A percentile compares a stretch with the other conserved stretches of the same genome.
phyloP scores from a whole-genome alignment of 2,329 filamentous ascomycete genomes.

The Peltaster fructicola region DNA sequence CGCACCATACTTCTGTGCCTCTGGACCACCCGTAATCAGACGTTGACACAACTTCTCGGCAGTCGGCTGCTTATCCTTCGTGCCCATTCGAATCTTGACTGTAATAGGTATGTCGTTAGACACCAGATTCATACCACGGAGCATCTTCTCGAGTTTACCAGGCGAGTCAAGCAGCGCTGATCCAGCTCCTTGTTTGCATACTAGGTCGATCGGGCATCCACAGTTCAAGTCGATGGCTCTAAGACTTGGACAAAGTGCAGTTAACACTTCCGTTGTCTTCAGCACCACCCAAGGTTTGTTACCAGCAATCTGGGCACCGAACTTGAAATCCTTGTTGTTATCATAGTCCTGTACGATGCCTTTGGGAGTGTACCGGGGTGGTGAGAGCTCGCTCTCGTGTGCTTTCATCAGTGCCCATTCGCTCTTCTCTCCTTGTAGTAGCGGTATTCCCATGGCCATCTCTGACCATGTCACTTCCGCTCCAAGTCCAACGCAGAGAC shows the following conservation, averaged over 20 bases:
- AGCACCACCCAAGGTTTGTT: constrained; percentile 82
- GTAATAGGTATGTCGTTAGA: constrained; percentile 84
- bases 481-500: constrained; percentile 74
- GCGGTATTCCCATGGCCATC: constrained; percentile 84
- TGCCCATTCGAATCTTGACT: constrained; percentile 86
- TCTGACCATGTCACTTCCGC: constrained; percentile 93
- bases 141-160: constrained; percentile 80
- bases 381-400: constrained; percentile 61
- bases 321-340: constrained; percentile 65
- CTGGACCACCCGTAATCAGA: constrained; percentile 61
- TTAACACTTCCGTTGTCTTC: constrained; percentile 72
- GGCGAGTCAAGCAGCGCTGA: constrained; percentile 81
- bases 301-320: constrained; percentile 82
- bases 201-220: constrained; percentile 88
- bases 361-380: constrained; percentile 48
- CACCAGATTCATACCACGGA: constrained; percentile 88
- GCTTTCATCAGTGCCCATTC: constrained; percentile 95
- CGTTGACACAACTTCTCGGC: constrained; percentile 69
- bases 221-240: constrained; percentile 92
- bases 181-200: constrained; percentile 74
- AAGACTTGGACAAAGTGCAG: constrained; percentile 59
- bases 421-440: constrained; percentile 74
- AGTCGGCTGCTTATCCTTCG: constrained; percentile 59
- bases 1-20: constrained; percentile 45
- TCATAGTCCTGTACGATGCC: constrained; percentile 59